Evolutionary conservation across 371 early-diverging fungal genomes (phyloP), one percentile per base, ranked within the genome.

Genomic region (Umbelopsis sp.): DNA sequence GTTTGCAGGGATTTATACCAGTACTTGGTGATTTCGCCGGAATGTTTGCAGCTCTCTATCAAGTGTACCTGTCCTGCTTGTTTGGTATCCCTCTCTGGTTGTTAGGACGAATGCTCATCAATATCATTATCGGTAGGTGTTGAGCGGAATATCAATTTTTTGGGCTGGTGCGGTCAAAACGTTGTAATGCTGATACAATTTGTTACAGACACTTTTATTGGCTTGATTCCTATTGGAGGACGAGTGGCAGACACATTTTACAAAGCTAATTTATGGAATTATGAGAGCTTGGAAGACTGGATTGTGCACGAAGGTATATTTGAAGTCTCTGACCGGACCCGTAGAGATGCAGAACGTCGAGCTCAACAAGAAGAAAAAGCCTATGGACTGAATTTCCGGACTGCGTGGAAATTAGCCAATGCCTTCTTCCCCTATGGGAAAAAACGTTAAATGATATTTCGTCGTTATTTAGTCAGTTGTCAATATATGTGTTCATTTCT

Each of bases 11-110:
- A 20, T 78, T 82, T 44, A 76, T 82, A 65, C 82, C 82, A 38
- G 38, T 78, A 1, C 16, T 82, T 53, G 82, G 82, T 46, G 80
- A 78, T 5, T 72, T 77, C 14, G 68, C 70, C 37, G 74, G 77
- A 50, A 25, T 69, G 18, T 3, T 75, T 12, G 69, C 72, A 37
- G 62, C 82, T 12, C 51, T 78, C 3, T 82, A 82, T 65, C 80
- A 78, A 68, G 77, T 82, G 1, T 82, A 82, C 66, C 51, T 82
- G 11, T 78, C 78, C 2, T 73, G 76, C 2, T 64, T 69, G 62
- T 78, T 82, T 67, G 82, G 82, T 22, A 80, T 82, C 29, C 80
- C 82, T n/a, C 50, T 82, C 11, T 82, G 82, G 80, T 52, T 82
- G 11, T 63, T 82, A 14, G 37, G 77, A 9, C 77, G 76, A 16